Percentiles rank a stretch among this genome's conserved stretches.
These are phyloP conservation scores for Malassezia cuniculi DNA, from an alignment of 1,284 basidiomycete species.

Conservation along the genomic window DNA sequence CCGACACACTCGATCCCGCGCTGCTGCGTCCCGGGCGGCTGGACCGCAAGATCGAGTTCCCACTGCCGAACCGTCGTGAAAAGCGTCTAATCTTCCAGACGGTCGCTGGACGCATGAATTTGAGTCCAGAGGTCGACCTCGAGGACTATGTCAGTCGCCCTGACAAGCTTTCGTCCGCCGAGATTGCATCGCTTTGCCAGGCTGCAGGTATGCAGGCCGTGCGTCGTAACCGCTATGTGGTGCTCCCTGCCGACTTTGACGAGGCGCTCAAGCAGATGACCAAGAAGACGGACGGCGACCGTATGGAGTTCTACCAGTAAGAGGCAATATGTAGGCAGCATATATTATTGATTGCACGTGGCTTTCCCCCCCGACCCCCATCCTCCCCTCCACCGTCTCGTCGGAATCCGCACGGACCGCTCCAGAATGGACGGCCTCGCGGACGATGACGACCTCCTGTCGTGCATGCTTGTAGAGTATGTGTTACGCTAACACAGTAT, in stretches of 20 bases:
- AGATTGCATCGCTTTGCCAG: conserved; percentile 90
- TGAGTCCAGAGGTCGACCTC: conserved; percentile 91
- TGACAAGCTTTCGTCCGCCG: conserved; percentile 85
- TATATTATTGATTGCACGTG: no score
- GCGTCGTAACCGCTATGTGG: conserved; percentile 90
- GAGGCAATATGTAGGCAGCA: neutral
- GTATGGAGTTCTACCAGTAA: conserved; percentile 43
- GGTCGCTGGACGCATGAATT: conserved; percentile 91
- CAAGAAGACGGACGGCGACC: conserved; percentile 40
- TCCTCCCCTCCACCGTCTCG: no score
- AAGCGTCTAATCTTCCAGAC: conserved; percentile 98
- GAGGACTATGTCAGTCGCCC: conserved; percentile 97
- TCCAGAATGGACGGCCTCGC: conserved; percentile 39
- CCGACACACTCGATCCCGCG: conserved; percentile 58
- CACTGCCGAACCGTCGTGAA: conserved; percentile 81
- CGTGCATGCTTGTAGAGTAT: conserved; percentile 41
- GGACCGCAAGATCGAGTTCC: conserved; percentile 98
- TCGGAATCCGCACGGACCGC: no score
- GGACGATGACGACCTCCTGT: conserved; percentile 42
- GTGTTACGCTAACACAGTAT: conserved; percentile 17
- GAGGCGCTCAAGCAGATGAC: conserved; percentile 43
- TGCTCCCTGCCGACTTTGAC: conserved; percentile 92
- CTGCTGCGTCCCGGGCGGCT: conserved; percentile 91
- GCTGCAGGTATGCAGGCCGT: conserved; percentile 96
- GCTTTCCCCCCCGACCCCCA: no score